phyloP scores from a whole-genome alignment of 306 rosid genomes.

The Mimosa bimucronata region DNA sequence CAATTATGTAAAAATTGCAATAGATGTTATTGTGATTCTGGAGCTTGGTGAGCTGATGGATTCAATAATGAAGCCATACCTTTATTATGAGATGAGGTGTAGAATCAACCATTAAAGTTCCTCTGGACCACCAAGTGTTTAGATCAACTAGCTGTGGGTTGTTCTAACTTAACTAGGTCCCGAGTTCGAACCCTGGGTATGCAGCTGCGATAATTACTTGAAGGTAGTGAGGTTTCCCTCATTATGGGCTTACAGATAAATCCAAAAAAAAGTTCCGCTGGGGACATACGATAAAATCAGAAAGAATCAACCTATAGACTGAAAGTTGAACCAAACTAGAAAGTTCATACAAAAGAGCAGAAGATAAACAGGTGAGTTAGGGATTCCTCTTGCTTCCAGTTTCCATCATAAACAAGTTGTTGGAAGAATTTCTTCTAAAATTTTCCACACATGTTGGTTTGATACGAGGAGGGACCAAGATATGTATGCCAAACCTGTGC shows the following conservation, averaged over 20 bases:
- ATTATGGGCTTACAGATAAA: no score
- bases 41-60: background rate
- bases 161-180: no score
- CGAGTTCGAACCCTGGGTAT: no score
- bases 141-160: no score
- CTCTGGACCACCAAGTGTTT: no score
- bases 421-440: background rate
- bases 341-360: background rate
- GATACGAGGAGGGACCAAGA: no score
- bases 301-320: background rate
- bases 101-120: background rate
- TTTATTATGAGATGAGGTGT: background rate
- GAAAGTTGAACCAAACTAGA: background rate
- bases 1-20: background rate
- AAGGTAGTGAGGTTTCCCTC: no score
- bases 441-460: no score
- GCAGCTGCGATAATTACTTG: no score
- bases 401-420: background rate
- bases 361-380: background rate
- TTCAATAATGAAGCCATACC: background rate
- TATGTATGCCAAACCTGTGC: background rate
- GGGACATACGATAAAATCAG: background rate
- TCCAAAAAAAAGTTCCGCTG: no score
- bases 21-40: background rate
- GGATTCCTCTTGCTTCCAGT: background rate